Conservation (phyloP, 805 yeast species). For the Wickerhamomyces chambardii region DNA sequence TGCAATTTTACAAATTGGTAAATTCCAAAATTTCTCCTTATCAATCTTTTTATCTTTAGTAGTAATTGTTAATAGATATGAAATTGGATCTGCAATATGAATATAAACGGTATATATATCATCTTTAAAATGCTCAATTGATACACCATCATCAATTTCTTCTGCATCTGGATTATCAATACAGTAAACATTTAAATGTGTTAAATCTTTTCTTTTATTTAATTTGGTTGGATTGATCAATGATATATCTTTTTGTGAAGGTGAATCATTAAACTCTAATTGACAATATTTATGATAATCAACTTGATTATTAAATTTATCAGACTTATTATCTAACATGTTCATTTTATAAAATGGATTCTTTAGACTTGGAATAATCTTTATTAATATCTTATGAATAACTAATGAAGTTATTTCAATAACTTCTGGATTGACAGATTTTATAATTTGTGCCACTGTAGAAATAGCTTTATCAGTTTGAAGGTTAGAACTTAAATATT, state of each 20-base stretch:
- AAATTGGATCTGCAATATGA: slow-evolving; percentile 85
- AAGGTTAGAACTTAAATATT: slow-evolving; percentile 47
- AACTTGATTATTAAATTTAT: slow-evolving; percentile 33
- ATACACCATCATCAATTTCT: slow-evolving; percentile 91
- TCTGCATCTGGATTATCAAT: slow-evolving; percentile 75
- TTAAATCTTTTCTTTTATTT: slow-evolving; percentile 28
- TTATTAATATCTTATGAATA: slow-evolving; percentile 3
- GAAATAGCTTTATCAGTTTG: slow-evolving; percentile 40
- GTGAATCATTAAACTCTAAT: no score
- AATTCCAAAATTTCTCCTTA: slow-evolving; percentile 2
- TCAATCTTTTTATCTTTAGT: slow-evolving; percentile 11
- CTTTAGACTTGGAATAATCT: slow-evolving; percentile 35
- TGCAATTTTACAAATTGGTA: slow-evolving; percentile 41
- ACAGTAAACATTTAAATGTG: slow-evolving; percentile 56
- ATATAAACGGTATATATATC: slow-evolving; percentile 40
- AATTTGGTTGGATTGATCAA: not conserved
- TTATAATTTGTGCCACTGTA: slow-evolving; percentile 30
- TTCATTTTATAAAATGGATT: slow-evolving; percentile 44
- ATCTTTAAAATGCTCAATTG: slow-evolving; percentile 32
- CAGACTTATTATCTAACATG: slow-evolving; percentile 29
- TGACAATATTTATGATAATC: slow-evolving; percentile 25
- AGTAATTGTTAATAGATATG: slow-evolving; percentile 31
- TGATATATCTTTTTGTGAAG: slow-evolving; percentile 5
- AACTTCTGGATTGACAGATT: slow-evolving; percentile 6
- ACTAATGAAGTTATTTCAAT: not conserved